phyloP scores from a whole-genome alignment of 2,329 filamentous ascomycete species.

The Pyrenophora teres region DNA sequence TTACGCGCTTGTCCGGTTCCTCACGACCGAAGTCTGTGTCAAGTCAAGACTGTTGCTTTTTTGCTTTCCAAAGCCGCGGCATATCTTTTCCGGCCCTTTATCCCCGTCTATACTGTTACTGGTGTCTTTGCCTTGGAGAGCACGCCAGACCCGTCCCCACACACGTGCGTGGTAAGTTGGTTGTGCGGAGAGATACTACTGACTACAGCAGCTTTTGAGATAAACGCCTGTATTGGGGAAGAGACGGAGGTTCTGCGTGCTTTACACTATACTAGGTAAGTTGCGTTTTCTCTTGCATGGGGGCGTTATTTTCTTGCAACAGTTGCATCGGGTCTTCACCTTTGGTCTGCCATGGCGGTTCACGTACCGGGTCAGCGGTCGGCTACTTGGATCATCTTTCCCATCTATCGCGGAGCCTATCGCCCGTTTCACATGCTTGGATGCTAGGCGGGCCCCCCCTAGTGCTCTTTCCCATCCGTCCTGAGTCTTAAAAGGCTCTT shows the following conservation, averaged over 20 bases:
- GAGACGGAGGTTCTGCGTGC: slow-evolving; percentile 13
- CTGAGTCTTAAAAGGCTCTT: slow-evolving; percentile 40
- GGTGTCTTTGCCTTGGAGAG: slow-evolving; percentile 3
- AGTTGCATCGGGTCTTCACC: slow-evolving; percentile 30
- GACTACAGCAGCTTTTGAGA: slow-evolving; percentile 28
- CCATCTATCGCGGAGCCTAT: slow-evolving; percentile 36
- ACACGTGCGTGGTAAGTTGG: slow-evolving; percentile 29
- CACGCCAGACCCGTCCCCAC: slow-evolving; percentile 10
- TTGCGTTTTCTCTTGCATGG: slow-evolving; percentile 29
- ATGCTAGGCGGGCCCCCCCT: slow-evolving; percentile 24
- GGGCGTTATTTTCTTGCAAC: slow-evolving; percentile 15
- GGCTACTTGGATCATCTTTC: slow-evolving; percentile 31
- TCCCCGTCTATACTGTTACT: slow-evolving; percentile 18
- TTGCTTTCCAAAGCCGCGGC: slow-evolving; percentile 18
- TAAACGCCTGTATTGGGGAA: slow-evolving; percentile 6
- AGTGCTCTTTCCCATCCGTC: slow-evolving; percentile 41
- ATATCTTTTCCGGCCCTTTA: slow-evolving; percentile 36
- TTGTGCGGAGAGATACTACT: slow-evolving; percentile 23
- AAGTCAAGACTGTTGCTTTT: slow-evolving; percentile 12
- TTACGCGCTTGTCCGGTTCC: slow-evolving; percentile 34
- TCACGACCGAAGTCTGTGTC: slow-evolving; percentile 41
- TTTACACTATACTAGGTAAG: slow-evolving; percentile 38
- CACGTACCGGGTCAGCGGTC: slow-evolving; percentile 42
- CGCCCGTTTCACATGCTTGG: slow-evolving; percentile 43
- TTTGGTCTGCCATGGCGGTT: slow-evolving; percentile 32